Conservation (phyloP, 2,329 filamentous ascomycete genomes). For the Paraphaeosphaeria minitans region DNA sequence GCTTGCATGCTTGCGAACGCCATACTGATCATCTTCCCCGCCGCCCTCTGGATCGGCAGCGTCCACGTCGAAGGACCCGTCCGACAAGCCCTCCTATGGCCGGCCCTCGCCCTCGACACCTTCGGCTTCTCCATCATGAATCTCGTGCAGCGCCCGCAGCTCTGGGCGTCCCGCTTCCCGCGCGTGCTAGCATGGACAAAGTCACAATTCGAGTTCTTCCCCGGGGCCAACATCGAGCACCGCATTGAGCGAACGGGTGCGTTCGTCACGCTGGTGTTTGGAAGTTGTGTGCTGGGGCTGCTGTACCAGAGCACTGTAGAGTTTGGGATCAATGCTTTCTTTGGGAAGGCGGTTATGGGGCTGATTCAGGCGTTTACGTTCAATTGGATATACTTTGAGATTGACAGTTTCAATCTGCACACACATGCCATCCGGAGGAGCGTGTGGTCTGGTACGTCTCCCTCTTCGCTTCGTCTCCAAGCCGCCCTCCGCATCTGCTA, state of each 20-base stretch:
- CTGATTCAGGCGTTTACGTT: slow-evolving; percentile 64
- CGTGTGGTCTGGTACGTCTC: slow-evolving; percentile 47
- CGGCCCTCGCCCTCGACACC: slow-evolving; percentile 61
- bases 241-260: slow-evolving; percentile 67
- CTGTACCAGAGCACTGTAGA: slow-evolving; percentile 61
- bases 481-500: not conserved
- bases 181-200: slow-evolving; percentile 27
- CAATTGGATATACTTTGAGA: slow-evolving; percentile 69
- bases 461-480: not conserved
- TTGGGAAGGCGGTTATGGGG: slow-evolving; percentile 66
- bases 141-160: slow-evolving; percentile 35
- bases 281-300: slow-evolving; percentile 66
- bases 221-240: slow-evolving; percentile 69
- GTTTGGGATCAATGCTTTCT: slow-evolving; percentile 62
- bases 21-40: slow-evolving; percentile 53
- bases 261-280: slow-evolving; percentile 68
- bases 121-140: slow-evolving; percentile 55
- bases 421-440: slow-evolving; percentile 66
- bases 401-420: slow-evolving; percentile 62
- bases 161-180: slow-evolving; percentile 18
- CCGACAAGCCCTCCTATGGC: slow-evolving; percentile 62
- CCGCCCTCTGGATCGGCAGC: slow-evolving; percentile 64
- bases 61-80: slow-evolving; percentile 61
- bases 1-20: slow-evolving; percentile 60
- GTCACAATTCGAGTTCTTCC: slow-evolving; percentile 62